phyloP scores from a whole-genome alignment of 331 rosid genomes.

The Dryas integrifolia region DNA sequence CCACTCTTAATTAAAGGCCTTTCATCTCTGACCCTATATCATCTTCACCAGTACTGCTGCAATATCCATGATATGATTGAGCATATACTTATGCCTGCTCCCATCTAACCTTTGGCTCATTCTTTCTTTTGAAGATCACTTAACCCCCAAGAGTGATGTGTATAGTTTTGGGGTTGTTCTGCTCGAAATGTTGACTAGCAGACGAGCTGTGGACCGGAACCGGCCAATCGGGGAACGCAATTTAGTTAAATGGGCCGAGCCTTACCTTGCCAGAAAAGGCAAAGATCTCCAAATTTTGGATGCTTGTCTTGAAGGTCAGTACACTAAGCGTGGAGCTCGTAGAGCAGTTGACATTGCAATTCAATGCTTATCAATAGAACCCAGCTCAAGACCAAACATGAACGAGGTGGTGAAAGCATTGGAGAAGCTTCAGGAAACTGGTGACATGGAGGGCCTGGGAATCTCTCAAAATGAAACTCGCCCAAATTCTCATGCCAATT shows the following conservation, averaged over 20 bases:
- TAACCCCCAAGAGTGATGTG: conserved; percentile 81
- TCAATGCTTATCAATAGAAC: conserved; percentile 64
- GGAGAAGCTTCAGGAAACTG: conserved; percentile 60
- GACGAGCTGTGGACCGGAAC: conserved; percentile 73
- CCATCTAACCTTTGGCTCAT: conserved; percentile 18
- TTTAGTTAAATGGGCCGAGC: conserved; percentile 87
- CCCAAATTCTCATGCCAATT: conserved; percentile 34
- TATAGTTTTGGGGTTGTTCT: conserved; percentile 97
- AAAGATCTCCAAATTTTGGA: conserved; percentile 67
- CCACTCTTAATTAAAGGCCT: not conserved
- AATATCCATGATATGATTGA: not conserved
- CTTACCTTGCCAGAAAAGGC: conserved; percentile 76
- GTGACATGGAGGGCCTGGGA: conserved; percentile 22
- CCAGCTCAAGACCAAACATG: conserved; percentile 76
- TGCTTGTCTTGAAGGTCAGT: conserved; percentile 75
- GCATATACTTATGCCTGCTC: not conserved
- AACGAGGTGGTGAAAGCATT: conserved; percentile 60
- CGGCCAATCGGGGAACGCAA: conserved; percentile 71
- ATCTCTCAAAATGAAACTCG: conserved; percentile 27
- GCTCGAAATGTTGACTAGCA: conserved; percentile 74
- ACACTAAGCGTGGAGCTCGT: conserved; percentile 51
- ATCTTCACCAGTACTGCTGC: not conserved
- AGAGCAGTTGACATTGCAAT: conserved; percentile 56
- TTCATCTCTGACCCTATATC: not conserved
- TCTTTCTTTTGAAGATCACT: conserved; percentile 62